Base-by-base conservation (phyloP, 306 rosid genomes). In the Prunus padus region DNA sequence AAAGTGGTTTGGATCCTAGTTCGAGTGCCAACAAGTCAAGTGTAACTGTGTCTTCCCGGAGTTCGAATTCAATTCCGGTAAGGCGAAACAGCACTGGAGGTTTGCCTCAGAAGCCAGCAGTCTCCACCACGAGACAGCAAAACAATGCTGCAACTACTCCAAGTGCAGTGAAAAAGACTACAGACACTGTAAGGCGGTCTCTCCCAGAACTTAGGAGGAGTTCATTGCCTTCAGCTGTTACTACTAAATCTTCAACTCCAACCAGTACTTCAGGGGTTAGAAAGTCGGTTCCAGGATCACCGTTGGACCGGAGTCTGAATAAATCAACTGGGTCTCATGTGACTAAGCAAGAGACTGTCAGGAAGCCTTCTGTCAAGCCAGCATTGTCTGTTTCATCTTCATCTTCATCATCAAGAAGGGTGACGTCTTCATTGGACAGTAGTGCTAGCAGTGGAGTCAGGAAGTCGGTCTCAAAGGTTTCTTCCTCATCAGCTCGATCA, bases 71-170 rank as follows among this genome's bases (percentile, higher is more conserved):
- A 26, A 81, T 83, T 80, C 77, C 93, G 7, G 88, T 16, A 47
- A 83, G 97, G 80, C 80, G 93, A 75, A 96, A 79, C 76, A 92
- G 93, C 59, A 89, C 93, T 4, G 97, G 99, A 59, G 97, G 88
- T 25, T 73, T 88, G 74, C 74, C 78, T 3, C 92, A 85, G 89
- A 92, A 85, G 81, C 60, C 87, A 22, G 54, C 85, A 55, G 79
- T 92, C 40, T 84, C 86, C 42, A 70, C 86, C 16, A 49, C 65
- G 3, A 76, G 59, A 64, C 74, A 57, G 57, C 86, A 69, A 82
- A 55, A 19, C 80, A 70, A 59, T 51, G 77, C 37, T 47, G 52
- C 42, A 37, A 9, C 59, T 3, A 80, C 79, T 60, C 69, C 82
- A 15, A 44, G 74, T 68, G 81, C 77, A 14, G 78, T 82, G 25